These are phyloP conservation scores for Nakaseomyces glabratus DNA, from an alignment of 1,139 yeast species.

Conservation along the genomic window DNA sequence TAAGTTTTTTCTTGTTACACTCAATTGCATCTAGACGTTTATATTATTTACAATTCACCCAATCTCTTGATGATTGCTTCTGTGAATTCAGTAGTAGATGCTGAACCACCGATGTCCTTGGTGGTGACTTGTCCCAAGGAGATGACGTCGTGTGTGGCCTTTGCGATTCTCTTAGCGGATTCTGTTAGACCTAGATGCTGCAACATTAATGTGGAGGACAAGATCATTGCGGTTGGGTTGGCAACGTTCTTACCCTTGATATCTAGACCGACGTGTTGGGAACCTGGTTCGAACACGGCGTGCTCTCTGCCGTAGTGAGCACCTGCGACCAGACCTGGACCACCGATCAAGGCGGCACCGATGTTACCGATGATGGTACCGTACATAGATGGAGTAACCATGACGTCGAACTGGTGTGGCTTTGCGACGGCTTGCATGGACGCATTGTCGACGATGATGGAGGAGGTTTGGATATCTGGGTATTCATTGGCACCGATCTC, in stretches of 20 bases:
- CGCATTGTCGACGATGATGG: slow-evolving; percentile 97
- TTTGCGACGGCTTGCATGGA: slow-evolving; percentile 98
- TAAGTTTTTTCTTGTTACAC: no score
- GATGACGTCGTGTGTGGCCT: slow-evolving; percentile 82
- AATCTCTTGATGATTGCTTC: slow-evolving; percentile 28
- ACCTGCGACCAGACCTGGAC: slow-evolving; percentile 98
- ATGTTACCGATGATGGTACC: slow-evolving; percentile 96
- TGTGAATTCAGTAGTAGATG: slow-evolving; percentile 90
- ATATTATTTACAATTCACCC: slow-evolving; percentile 16
- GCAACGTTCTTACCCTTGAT: slow-evolving; percentile 91
- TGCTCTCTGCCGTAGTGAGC: slow-evolving; percentile 96
- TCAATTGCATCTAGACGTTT: no score
- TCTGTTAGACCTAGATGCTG: slow-evolving; percentile 87
- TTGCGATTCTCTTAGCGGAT: slow-evolving; percentile 75
- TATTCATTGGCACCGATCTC: slow-evolving; percentile 78
- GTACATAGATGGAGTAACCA: slow-evolving; percentile 96
- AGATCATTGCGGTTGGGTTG: slow-evolving; percentile 96
- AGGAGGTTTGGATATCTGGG: slow-evolving; percentile 75
- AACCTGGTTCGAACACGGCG: slow-evolving; percentile 98
- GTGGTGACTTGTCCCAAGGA: slow-evolving; percentile 80
- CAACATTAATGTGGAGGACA: slow-evolving; percentile 82
- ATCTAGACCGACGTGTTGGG: slow-evolving; percentile 98
- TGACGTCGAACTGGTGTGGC: slow-evolving; percentile 96
- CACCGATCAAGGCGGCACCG: slow-evolving; percentile 97
- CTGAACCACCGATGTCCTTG: slow-evolving; percentile 78